phyloP scores from a whole-genome alignment of 2,329 filamentous ascomycete species.

The Cladophialophora psammophila region DNA sequence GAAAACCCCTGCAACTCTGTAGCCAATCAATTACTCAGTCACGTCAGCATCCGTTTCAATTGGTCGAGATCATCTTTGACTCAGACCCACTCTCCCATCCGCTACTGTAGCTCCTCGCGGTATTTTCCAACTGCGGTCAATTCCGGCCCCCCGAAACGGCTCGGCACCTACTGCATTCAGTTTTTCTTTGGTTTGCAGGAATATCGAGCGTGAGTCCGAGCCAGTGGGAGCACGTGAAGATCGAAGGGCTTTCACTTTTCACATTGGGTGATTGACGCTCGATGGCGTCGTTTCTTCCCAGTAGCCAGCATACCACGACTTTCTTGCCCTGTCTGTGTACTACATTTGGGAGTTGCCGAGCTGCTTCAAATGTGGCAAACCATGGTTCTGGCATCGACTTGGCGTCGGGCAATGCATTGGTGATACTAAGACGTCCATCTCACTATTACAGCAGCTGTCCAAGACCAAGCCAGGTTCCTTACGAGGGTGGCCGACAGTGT shows the following conservation, averaged over 20 bases:
- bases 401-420: background rate
- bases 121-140: background rate
- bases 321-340: background rate
- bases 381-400: background rate
- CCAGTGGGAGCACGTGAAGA: too few species aligned
- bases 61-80: background rate
- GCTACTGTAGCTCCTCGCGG: background rate
- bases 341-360: background rate
- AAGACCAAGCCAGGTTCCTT: background rate
- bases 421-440: background rate
- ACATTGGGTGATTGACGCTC: too few species aligned
- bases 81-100: background rate
- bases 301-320: too few species aligned
- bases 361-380: background rate
- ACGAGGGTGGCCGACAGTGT: background rate
- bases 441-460: background rate
- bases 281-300: too few species aligned
- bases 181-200: background rate
- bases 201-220: too few species aligned
- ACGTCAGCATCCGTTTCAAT: slow-evolving; percentile 5
- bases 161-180: slow-evolving; percentile 1
- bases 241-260: too few species aligned
- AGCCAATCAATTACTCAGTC: slow-evolving; percentile 2
- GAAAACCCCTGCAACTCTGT: too few species aligned
- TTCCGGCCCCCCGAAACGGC: background rate